Base-by-base conservation (phyloP, 805 yeast species). In the Metschnikowia dekortorum region DNA sequence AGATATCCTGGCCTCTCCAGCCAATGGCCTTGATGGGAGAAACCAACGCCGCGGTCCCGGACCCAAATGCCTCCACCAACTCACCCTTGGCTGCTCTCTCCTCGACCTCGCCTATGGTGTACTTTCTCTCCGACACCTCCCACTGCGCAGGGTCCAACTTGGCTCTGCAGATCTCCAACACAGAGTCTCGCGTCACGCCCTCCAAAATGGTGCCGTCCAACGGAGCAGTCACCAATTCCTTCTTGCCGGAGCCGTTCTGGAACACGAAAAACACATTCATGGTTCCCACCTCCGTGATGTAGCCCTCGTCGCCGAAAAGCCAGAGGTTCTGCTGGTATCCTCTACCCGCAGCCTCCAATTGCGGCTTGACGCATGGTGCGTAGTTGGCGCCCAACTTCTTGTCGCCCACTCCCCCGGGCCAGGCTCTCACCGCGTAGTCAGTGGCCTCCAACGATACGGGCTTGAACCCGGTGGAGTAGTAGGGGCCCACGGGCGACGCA, bases 381-480 rank as follows among this genome's bases (percentile, higher is more conserved):
- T 92, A 92, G 78, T 92, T 92, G 54, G 96, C 97, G 70, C 99
- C 99, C 63, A 92, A 82, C 73, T 92, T 92, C 71, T 82, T 85
- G 81, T 92, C 87, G 72, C 99, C 99, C 61, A 84, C 90, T 70
- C 98, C 99, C 64, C 96, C 96, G 66, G 98, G 98, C 98, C 98
- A 92, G 31, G 99, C 98, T 76, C 99, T 87, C 33, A 91, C 91
- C 46, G 96, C 96, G 61, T 88, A 84, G 66, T 89, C 96, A 34
- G 97, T 91, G 58, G 98, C 97, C 74, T 92, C 97, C 57, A 94
- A 79, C 54, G 82, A 78, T 48, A 94, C 96, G 39, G 98, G 97
- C 73, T 91, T 90, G 83, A 92, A 92, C 16, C 98, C 97, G 16
- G 96, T 87, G 63, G 60, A 52, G 47, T 57, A 89, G 80, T 92